These are phyloP conservation scores for Ceratorhiza oryzae-sativae DNA, from an alignment of 1,284 basidiomycete genomes.

Conservation along the genomic window DNA sequence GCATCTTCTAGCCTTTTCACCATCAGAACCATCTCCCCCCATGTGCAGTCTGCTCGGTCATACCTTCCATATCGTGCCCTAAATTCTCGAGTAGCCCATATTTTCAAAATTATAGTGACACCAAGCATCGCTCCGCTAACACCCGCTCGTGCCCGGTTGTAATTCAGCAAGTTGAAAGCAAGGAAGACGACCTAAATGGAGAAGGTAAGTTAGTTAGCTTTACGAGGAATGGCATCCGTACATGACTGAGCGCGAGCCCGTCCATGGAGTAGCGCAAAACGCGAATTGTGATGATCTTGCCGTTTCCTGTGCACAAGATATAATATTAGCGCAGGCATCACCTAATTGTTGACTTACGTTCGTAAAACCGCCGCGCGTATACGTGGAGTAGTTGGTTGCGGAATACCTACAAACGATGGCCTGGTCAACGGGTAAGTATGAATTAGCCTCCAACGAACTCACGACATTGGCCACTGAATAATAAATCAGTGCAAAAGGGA, in stretches of 20 bases:
- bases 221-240: neutral
- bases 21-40: neutral
- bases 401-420: slow-evolving; percentile 9
- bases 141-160: slow-evolving; percentile 45
- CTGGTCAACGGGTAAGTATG: neutral
- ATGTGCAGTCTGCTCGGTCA: too few species aligned
- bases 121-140: slow-evolving; percentile 49
- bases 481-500: slow-evolving; percentile 47
- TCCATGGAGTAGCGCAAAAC: slow-evolving; percentile 52
- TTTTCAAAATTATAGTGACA: slow-evolving; percentile 50
- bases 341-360: slow-evolving; percentile 43
- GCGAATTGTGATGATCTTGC: slow-evolving; percentile 49
- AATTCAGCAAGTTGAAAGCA: slow-evolving; percentile 51
- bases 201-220: neutral
- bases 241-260: slow-evolving; percentile 49
- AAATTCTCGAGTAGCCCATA: slow-evolving; percentile 44
- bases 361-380: slow-evolving; percentile 52
- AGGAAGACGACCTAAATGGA: slow-evolving; percentile 47
- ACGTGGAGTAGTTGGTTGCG: slow-evolving; percentile 49
- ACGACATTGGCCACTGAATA: slow-evolving; percentile 46
- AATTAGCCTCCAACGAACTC: too few species aligned
- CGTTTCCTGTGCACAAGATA: slow-evolving; percentile 42
- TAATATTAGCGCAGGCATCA: too few species aligned
- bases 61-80: slow-evolving; percentile 32
- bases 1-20: slow-evolving; percentile 26